Evolutionary conservation across 169 alveolate species (phyloP).

Genomic region (Eimeria necatrix): DNA sequence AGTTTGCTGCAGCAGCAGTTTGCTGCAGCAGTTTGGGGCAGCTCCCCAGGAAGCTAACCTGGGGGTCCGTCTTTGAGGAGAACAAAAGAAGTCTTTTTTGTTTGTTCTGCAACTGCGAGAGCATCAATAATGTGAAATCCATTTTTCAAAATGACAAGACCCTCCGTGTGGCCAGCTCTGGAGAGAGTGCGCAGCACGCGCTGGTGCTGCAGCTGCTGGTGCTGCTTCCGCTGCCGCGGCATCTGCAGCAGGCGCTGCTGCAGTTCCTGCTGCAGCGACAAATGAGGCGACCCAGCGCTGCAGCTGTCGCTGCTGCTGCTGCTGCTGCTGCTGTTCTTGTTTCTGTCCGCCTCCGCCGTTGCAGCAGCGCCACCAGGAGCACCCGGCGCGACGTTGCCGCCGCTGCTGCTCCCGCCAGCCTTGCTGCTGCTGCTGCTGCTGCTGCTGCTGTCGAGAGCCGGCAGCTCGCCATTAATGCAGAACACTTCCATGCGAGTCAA

Average conservation of each 20-base stretch:
- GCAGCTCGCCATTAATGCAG: background rate
- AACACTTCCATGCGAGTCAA: slow-evolving; percentile 33
- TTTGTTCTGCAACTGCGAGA: slow-evolving; percentile 6
- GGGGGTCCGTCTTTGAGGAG: slow-evolving; percentile 90
- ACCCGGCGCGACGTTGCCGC: background rate
- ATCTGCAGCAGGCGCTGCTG: background rate
- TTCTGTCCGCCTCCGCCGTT: background rate
- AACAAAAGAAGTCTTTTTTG: slow-evolving; percentile 86
- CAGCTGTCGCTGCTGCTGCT: background rate
- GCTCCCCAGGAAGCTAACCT: too few relatives aligned
- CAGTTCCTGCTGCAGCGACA: background rate
- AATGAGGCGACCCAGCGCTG: background rate
- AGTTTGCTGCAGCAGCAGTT: too few relatives aligned
- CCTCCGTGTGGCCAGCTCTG: background rate
- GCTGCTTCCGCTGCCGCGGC: background rate
- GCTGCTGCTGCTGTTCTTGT: background rate
- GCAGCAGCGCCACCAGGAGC: background rate
- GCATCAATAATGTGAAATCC: background rate
- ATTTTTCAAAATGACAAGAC: background rate
- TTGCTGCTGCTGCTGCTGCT: background rate
- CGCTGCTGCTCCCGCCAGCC: too few relatives aligned
- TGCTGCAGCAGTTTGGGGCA: too few relatives aligned
- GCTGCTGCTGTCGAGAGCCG: background rate
- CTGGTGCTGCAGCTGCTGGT: background rate
- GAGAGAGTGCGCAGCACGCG: background rate